phyloP scores from a whole-genome alignment of 148 eudicot species.

The Amaranthus hypochondriacus region DNA sequence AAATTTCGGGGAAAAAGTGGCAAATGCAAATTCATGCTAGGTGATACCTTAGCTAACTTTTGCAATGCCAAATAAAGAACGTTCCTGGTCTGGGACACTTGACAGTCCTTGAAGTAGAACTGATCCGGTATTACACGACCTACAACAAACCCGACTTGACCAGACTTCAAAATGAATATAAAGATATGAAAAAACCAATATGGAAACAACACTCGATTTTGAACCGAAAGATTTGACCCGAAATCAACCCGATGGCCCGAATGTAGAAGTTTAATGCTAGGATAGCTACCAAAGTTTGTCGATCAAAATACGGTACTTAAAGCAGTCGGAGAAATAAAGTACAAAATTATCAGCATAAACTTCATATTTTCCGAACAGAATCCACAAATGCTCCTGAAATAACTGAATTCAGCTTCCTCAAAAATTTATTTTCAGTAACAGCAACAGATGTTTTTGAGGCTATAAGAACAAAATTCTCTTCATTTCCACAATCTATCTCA shows the following conservation, averaged over 20 bases:
- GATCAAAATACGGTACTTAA: conserved; percentile 1
- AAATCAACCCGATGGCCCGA: too few relatives aligned
- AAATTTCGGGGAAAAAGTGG: conserved; percentile 20
- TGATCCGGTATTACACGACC: too few relatives aligned
- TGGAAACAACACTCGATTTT: too few relatives aligned
- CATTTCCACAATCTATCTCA: conserved; percentile 63
- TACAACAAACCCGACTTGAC: too few relatives aligned
- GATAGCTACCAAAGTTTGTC: not conserved
- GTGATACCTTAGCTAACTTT: too few relatives aligned
- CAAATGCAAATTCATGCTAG: conserved; percentile 17
- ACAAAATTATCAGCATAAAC: not conserved
- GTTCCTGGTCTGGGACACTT: too few relatives aligned
- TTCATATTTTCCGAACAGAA: conserved; percentile 45
- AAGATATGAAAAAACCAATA: too few relatives aligned
- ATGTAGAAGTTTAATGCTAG: too few relatives aligned
- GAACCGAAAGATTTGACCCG: too few relatives aligned
- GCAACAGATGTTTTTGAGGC: conserved; percentile 35
- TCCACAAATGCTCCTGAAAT: conserved; percentile 38
- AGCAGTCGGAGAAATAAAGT: not conserved
- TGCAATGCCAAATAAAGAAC: too few relatives aligned
- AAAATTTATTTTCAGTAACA: conserved; percentile 29
- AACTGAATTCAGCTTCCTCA: conserved; percentile 45
- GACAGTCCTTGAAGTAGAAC: too few relatives aligned
- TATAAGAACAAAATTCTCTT: conserved; percentile 61
- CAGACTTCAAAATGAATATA: too few relatives aligned